Evolutionary conservation across 257 asterid genomes (phyloP).

Genomic region (Jacaranda copaia): DNA sequence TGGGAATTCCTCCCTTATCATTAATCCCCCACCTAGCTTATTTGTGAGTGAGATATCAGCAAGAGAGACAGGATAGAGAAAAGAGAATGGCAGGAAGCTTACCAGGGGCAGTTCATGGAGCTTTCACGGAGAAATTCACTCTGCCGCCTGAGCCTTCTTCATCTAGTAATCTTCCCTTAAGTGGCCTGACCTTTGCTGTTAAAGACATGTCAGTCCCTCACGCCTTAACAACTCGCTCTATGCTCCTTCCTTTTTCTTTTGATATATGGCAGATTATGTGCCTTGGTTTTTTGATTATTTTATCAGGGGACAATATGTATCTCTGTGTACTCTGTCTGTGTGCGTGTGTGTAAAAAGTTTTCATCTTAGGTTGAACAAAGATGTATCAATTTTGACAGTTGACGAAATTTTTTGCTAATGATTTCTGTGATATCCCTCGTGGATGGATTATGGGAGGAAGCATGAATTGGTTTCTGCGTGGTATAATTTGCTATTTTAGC

Average conservation of each 20-base stretch:
- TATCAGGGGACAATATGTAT: too few relatives aligned
- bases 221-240: not conserved
- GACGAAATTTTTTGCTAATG: not conserved
- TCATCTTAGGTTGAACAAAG: not conserved
- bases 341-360: not conserved
- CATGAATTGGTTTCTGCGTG: not conserved
- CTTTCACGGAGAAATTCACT: constrained; percentile 74
- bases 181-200: constrained; percentile 80
- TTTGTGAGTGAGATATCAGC: too few relatives aligned
- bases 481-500: too few relatives aligned
- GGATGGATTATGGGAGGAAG: not conserved
- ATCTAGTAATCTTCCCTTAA: constrained; percentile 54
- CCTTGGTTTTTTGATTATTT: not conserved
- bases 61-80: constrained; percentile 12
- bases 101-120: constrained; percentile 55
- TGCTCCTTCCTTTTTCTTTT: too few relatives aligned
- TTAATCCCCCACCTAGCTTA: too few relatives aligned
- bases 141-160: constrained; percentile 48
- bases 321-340: too few relatives aligned
- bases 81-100: constrained; percentile 55
- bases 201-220: constrained; percentile 74
- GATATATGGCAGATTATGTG: not conserved
- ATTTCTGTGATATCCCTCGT: not conserved
- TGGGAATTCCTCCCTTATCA: too few relatives aligned
- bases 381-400: not conserved